Evolutionary conservation across 805 yeast genomes (phyloP).

Genomic region (Saccharomyces eubayanus): DNA sequence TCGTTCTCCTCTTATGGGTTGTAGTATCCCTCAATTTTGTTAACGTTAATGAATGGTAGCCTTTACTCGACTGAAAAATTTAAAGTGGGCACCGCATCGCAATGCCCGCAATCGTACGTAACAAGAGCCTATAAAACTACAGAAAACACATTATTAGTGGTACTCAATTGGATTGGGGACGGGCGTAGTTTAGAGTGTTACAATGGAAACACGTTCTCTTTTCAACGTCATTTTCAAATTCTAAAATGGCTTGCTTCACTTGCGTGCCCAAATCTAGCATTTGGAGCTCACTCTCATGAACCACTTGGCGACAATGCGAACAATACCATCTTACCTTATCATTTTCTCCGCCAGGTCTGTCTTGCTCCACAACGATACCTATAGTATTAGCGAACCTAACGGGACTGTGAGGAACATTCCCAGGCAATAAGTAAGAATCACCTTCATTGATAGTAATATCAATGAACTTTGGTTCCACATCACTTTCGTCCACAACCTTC

Average conservation of each 20-base stretch:
- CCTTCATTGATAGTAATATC: slow-evolving; percentile 76
- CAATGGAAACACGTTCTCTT: slow-evolving; percentile 69
- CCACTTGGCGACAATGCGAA: slow-evolving; percentile 51
- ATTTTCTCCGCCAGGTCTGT: slow-evolving; percentile 61
- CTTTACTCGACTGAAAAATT: background rate
- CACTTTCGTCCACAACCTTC: slow-evolving; percentile 58
- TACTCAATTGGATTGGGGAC: slow-evolving; percentile 35
- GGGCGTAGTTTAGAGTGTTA: slow-evolving; percentile 64
- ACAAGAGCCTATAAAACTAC: background rate
- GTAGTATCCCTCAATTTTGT: background rate
- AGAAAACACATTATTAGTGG: background rate
- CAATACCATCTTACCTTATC: slow-evolving; percentile 90
- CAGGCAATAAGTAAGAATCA: slow-evolving; percentile 80
- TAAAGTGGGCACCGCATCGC: background rate
- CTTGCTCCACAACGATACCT: slow-evolving; percentile 89
- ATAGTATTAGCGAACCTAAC: slow-evolving; percentile 78
- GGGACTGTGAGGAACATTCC: slow-evolving; percentile 82
- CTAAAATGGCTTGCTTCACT: slow-evolving; percentile 71
- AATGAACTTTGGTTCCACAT: slow-evolving; percentile 49
- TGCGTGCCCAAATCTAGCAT: slow-evolving; percentile 83
- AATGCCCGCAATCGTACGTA: background rate
- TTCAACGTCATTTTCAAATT: slow-evolving; percentile 53
- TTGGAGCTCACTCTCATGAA: slow-evolving; percentile 63
- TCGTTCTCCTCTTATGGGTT: background rate
- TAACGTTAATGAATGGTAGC: background rate